Percentiles rank a stretch among this genome's conserved stretches.
Conservation (phyloP, 179 eudicot species). For the Beta macrorhiza region DNA sequence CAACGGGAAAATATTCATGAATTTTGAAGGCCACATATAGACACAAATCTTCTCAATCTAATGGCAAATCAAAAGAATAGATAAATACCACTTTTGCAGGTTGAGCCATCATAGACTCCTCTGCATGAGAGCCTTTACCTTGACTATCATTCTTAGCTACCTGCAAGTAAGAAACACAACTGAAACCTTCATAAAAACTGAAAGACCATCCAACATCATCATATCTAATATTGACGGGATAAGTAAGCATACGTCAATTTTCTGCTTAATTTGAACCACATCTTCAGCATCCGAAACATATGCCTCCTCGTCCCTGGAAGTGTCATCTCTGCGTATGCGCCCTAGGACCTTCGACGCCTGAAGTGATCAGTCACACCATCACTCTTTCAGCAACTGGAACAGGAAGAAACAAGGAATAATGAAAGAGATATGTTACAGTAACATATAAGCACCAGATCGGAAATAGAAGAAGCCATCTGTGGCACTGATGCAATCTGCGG, state of each 20-base stretch:
- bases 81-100: conserved; percentile 49
- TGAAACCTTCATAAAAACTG: conserved; percentile 17
- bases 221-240: background rate
- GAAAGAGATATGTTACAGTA: conserved; percentile 15
- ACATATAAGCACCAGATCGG: conserved; percentile 74
- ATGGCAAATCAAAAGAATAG: background rate
- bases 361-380: conserved; percentile 22
- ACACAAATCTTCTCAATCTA: background rate
- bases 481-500: conserved; percentile 55
- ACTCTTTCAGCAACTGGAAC: conserved; percentile 24
- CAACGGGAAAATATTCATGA: background rate
- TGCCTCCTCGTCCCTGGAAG: conserved; percentile 33
- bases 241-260: conserved; percentile 43
- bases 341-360: conserved; percentile 67
- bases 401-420: conserved; percentile 2
- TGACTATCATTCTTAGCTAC: conserved; percentile 33
- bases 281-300: conserved; percentile 27
- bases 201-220: background rate
- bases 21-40: background rate
- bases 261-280: conserved; percentile 36
- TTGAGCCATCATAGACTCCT: conserved; percentile 42
- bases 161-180: conserved; percentile 26
- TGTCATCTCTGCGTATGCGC: conserved; percentile 39
- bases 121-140: conserved; percentile 31
- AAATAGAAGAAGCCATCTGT: conserved; percentile 63